These are phyloP conservation scores for Haberlea rhodopensis DNA, from an alignment of 257 asterid genomes.

Conservation along the genomic window DNA sequence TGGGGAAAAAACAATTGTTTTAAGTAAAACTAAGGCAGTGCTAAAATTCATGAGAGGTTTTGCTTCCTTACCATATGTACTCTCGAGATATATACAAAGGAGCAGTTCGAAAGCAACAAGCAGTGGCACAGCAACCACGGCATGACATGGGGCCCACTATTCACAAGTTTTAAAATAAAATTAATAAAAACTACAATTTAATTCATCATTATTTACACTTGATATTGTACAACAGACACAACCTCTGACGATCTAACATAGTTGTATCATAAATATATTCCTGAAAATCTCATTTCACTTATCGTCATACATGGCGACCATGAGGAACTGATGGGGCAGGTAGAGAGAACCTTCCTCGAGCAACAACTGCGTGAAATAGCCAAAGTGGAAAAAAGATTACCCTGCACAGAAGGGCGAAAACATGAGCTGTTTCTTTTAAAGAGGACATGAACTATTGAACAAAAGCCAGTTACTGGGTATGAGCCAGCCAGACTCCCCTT, in stretches of 20 bases:
- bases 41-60: constrained; percentile 26
- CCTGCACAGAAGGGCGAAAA: constrained; percentile 52
- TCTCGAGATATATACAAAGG: constrained; percentile 92
- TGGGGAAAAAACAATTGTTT: constrained; percentile 14
- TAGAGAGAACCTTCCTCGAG: constrained; percentile 96
- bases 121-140: constrained; percentile 91
- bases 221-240: constrained; percentile 17
- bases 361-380: constrained; percentile 91
- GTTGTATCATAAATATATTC: constrained; percentile 22
- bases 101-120: constrained; percentile 95
- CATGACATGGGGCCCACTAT: constrained; percentile 99
- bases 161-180: constrained; percentile 29
- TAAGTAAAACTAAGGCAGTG: constrained; percentile 1
- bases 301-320: constrained; percentile 81
- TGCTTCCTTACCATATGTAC: constrained; percentile 66
- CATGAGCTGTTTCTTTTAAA: constrained; percentile 19
- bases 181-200: constrained; percentile 20
- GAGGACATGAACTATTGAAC: too few species aligned
- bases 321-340: constrained; percentile 98
- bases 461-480: too few species aligned
- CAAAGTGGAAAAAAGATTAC: constrained; percentile 85
- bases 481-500: too few species aligned
- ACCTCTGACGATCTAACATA: constrained; percentile 26
- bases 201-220: constrained; percentile 13
- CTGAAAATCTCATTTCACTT: constrained; percentile 20